Evolutionary conservation across 2,329 filamentous ascomycete species (phyloP).

Genomic region (Penicillium corylophilum): DNA sequence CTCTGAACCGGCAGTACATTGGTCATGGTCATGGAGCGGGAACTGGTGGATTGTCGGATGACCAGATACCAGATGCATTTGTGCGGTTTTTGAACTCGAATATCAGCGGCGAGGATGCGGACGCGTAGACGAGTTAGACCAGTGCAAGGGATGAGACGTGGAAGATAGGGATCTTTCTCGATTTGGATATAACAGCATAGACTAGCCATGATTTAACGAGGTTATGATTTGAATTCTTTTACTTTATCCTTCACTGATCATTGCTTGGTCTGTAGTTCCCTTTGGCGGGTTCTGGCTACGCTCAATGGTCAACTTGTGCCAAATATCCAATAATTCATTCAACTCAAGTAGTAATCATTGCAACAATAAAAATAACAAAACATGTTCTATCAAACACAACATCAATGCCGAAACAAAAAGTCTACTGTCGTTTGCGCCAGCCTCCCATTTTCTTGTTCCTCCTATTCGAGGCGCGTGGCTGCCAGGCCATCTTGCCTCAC

Average conservation of each 20-base stretch:
- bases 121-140: conserved; percentile 1
- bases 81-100: conserved; percentile 47
- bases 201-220: conserved; percentile 11
- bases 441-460: neutral
- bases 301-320: neutral
- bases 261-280: neutral
- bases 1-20: conserved; percentile 44
- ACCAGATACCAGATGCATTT: conserved; percentile 46
- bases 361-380: neutral
- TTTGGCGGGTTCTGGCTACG: neutral
- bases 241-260: too few species aligned
- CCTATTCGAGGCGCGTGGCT: neutral
- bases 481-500: neutral
- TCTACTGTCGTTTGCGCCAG: neutral
- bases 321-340: neutral
- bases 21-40: conserved; percentile 36
- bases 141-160: neutral
- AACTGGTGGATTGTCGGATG: conserved; percentile 31
- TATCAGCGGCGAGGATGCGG: conserved; percentile 32
- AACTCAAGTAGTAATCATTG: too few species aligned
- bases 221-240: conserved; percentile 4
- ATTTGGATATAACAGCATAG: conserved; percentile 2
- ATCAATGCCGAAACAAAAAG: neutral
- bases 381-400: conserved; percentile 4
- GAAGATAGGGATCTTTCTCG: neutral